Evolutionary conservation across 2,329 filamentous ascomycete species (phyloP).

Genomic region (Aspergillus arachidicola): DNA sequence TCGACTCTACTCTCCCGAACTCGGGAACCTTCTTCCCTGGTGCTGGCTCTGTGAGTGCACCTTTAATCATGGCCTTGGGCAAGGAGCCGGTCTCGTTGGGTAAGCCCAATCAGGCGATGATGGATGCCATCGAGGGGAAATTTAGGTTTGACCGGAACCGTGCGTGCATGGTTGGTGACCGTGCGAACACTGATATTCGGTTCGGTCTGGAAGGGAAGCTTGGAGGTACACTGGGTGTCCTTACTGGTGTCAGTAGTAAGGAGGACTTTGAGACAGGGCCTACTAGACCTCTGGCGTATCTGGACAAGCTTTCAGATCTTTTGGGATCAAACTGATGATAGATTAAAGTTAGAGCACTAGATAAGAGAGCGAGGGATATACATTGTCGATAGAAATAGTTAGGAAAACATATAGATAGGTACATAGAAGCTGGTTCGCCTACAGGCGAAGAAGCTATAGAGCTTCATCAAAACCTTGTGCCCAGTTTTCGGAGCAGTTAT

Average conservation of each 20-base stretch:
- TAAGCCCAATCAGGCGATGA: conserved; percentile 98
- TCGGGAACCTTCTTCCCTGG: conserved; percentile 85
- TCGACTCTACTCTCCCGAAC: conserved; percentile 84
- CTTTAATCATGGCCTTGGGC: conserved; percentile 71
- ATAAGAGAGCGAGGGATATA: background rate
- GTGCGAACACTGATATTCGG: conserved; percentile 91
- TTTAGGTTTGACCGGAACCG: conserved; percentile 81
- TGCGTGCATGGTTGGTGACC: conserved; percentile 95
- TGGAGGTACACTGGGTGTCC: conserved; percentile 85
- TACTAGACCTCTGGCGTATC: conserved; percentile 78
- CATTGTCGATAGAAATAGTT: conserved; percentile 4
- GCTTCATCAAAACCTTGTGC: background rate
- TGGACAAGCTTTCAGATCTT: conserved; percentile 82
- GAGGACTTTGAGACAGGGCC: conserved; percentile 79
- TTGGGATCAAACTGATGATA: conserved; percentile 33
- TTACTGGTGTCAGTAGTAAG: conserved; percentile 82
- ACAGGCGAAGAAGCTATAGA: background rate
- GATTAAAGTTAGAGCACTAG: background rate
- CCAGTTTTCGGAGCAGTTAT: background rate
- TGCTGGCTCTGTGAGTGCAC: conserved; percentile 79
- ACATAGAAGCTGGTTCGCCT: background rate
- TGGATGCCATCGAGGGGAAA: conserved; percentile 97
- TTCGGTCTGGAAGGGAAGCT: conserved; percentile 91
- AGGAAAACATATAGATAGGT: background rate
- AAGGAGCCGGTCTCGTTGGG: conserved; percentile 77